These are phyloP conservation scores for Venustampulla echinocandica DNA, from an alignment of 495 filamentous ascomycete genomes.

Conservation along the genomic window DNA sequence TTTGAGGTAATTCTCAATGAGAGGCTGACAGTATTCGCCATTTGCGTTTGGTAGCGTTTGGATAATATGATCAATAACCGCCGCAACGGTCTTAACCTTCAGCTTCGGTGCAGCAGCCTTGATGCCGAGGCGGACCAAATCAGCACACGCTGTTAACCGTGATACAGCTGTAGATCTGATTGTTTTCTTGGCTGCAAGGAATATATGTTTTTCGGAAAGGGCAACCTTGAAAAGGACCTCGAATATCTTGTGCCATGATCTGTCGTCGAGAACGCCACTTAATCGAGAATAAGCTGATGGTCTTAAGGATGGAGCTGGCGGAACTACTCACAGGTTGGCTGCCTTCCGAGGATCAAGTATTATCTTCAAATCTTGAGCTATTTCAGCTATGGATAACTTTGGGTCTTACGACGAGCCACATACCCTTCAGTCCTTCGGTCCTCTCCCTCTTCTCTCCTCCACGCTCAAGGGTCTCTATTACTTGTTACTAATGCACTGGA, in stretches of 20 bases:
- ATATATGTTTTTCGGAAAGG: conserved; percentile 55
- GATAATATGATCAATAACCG: conserved; percentile 71
- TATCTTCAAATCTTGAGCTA: conserved; percentile 48
- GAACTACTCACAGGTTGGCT: no score
- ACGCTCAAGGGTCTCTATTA: conserved; percentile 23
- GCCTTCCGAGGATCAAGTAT: conserved; percentile 52
- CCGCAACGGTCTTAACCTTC: conserved; percentile 64
- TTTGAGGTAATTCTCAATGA: conserved; percentile 72
- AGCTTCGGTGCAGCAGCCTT: conserved; percentile 58
- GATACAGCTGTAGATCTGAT: conserved; percentile 37
- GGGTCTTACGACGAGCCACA: not conserved
- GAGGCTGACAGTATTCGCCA: conserved; percentile 58
- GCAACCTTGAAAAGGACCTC: conserved; percentile 69
- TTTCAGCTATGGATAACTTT: not conserved
- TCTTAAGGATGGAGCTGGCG: no score
- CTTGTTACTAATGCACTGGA: not conserved
- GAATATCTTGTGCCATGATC: conserved; percentile 69
- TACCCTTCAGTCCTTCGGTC: conserved; percentile 30
- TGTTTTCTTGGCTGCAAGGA: conserved; percentile 45
- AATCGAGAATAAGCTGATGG: no score
- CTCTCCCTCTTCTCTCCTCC: conserved; percentile 20
- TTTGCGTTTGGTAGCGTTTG: conserved; percentile 59
- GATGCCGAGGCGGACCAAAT: conserved; percentile 60
- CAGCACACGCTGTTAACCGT: conserved; percentile 63
- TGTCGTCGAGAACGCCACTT: conserved; percentile 53